Conservation (phyloP, 2,329 filamentous ascomycete species). For the Sordariomycetes sp. region DNA sequence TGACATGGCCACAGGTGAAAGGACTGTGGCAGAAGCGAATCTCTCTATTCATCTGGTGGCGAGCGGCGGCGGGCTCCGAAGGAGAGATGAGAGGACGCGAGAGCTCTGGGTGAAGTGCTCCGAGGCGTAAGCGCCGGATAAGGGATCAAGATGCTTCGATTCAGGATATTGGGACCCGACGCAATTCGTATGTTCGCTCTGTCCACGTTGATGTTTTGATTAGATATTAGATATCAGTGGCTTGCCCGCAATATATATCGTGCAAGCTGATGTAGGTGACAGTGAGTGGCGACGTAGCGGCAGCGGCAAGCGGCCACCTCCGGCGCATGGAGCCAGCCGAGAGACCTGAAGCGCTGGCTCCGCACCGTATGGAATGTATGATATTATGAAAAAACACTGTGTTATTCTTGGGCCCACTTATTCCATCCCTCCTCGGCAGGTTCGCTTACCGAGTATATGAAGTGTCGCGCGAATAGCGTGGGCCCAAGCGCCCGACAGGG, state of each 20-base stretch:
- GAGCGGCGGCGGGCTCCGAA: neutral
- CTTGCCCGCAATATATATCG: neutral
- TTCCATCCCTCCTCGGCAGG: no score
- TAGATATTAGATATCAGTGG: neutral
- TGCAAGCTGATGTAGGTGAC: neutral
- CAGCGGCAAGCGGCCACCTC: neutral
- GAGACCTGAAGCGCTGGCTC: neutral
- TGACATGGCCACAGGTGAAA: slow-evolving; percentile 2
- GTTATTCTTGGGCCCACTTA: no score
- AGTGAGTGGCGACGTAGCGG: slow-evolving; percentile 1
- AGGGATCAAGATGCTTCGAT: neutral
- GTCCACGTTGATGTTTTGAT: neutral
- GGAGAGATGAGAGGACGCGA: neutral
- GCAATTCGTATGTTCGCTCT: neutral
- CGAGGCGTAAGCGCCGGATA: neutral
- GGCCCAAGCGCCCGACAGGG: neutral
- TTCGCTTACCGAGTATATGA: no score
- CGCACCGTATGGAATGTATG: neutral
- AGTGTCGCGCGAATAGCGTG: neutral
- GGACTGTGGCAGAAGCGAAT: neutral
- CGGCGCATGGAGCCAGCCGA: slow-evolving; percentile 2
- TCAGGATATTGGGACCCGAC: neutral
- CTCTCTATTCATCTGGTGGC: neutral
- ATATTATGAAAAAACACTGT: neutral
- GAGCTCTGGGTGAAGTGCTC: neutral